Evolutionary conservation across 306 rosid species (phyloP).

Genomic region (Malus orientalis): DNA sequence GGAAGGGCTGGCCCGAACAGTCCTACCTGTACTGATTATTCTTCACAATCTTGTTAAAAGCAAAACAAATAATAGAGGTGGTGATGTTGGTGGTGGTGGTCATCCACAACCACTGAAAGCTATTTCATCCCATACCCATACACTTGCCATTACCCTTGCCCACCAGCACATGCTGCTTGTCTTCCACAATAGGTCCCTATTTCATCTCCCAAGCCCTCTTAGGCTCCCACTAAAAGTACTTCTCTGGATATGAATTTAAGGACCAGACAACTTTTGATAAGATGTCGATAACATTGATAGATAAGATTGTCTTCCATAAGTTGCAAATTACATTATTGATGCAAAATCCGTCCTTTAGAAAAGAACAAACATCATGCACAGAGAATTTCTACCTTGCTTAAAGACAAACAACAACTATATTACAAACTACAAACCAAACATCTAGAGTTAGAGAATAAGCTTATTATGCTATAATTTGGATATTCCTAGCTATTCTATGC

Average conservation of each 20-base stretch:
- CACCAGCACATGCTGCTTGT: constrained; percentile 18
- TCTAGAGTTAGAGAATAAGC: constrained; percentile 13
- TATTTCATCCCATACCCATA: background rate
- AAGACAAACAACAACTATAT: background rate
- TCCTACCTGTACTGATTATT: constrained; percentile 10
- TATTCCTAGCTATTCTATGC: background rate
- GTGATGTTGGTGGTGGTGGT: constrained; percentile 7
- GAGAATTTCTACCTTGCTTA: background rate
- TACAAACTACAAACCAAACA: background rate
- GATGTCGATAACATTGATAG: no score
- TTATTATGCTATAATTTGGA: constrained; percentile 6
- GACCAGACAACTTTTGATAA: no score
- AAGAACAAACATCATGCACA: background rate
- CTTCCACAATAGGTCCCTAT: background rate
- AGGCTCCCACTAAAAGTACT: background rate
- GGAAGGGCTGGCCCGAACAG: background rate
- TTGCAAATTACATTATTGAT: no score
- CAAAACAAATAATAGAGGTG: constrained; percentile 17
- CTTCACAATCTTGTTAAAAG: constrained; percentile 12
- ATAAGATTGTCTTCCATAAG: no score
- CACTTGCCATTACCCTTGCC: constrained; percentile 12
- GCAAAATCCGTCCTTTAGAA: no score
- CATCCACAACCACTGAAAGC: constrained; percentile 4
- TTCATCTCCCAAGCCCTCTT: background rate
- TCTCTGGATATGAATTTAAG: no score